Base-by-base conservation (phyloP, 176 grass and related monocot species). In the Coix lacrymajobi region DNA sequence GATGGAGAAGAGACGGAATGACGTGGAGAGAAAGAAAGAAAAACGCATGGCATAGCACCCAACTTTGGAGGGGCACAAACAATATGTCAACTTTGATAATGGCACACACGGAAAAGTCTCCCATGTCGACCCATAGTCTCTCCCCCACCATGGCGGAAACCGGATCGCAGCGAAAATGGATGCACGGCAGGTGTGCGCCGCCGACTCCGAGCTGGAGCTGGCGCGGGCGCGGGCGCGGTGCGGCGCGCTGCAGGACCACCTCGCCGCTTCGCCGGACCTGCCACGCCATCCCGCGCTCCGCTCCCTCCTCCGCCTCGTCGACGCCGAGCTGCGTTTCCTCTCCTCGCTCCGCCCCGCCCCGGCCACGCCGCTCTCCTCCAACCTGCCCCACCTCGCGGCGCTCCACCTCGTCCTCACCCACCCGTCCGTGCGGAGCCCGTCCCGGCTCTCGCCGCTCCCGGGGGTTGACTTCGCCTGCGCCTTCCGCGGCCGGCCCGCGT, bases 401-500 rank as follows among this genome's bases (percentile, higher is more conserved):
- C 66, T 95, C 40, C 88, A 74, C 83, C 96, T 79, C 37, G 84
- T 95, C 73, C 89, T 98, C 56, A n/a, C 86, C 62, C 92, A 98
- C 72, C 96, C 92, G n/a, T 71, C 85, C 63, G 74, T 98, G 33
- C 87, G 65, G 31, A 77, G 76, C 20, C 81, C 90, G 13, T 95
- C 96, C 41, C 86, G 92, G 66, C 84, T 98, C 37, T 48, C 66
- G 79, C 79, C 71, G 37, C 41, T 66, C 14, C 75, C 88, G 0
- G 76, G 89, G n/a, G 89, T 98, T 38, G 96, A 98, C 67, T 87
- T 95, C 45, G 84, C 84, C 71, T 93, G 90, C 89, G 83, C 82
- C 72, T 88, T 95, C 79, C 88, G 72, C 60, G 79, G 76, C 64
- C 65, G 73, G 33, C 82, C 90, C 17, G 77, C 85, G 16, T 98